phyloP scores from a whole-genome alignment of 768 basidiomycete genomes.

The Psilocybe subaeruginosa region DNA sequence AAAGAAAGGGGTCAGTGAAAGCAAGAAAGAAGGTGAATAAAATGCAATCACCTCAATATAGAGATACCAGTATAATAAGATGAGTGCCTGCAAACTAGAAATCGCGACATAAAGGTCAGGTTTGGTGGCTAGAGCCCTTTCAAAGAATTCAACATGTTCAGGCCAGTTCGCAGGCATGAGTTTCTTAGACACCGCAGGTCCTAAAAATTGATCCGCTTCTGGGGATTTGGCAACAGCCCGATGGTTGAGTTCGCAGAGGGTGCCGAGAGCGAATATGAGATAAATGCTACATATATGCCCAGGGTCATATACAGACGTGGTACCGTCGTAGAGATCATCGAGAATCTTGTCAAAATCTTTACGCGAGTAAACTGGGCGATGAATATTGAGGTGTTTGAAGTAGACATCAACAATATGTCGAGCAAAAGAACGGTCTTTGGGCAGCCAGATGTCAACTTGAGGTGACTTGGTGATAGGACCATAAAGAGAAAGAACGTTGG shows the following conservation, averaged over 20 bases:
- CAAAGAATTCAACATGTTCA: slow-evolving; percentile 83
- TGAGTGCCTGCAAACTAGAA: slow-evolving; percentile 81
- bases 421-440: slow-evolving; percentile 74
- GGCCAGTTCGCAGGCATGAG: slow-evolving; percentile 76
- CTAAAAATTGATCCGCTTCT: slow-evolving; percentile 35
- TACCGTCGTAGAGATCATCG: slow-evolving; percentile 65
- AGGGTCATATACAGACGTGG: slow-evolving; percentile 58
- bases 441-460: slow-evolving; percentile 65
- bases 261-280: slow-evolving; percentile 78
- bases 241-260: slow-evolving; percentile 81
- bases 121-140: slow-evolving; percentile 75
- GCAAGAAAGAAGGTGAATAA: background rate
- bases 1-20: slow-evolving; percentile 11
- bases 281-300: slow-evolving; percentile 82
- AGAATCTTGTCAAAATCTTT: slow-evolving; percentile 69
- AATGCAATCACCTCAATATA: slow-evolving; percentile 72
- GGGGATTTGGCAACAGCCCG: slow-evolving; percentile 59
- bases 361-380: slow-evolving; percentile 76
- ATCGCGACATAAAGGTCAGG: slow-evolving; percentile 84
- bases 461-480: slow-evolving; percentile 31
- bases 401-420: slow-evolving; percentile 67
- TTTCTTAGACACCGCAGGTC: slow-evolving; percentile 52
- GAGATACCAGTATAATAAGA: slow-evolving; percentile 86
- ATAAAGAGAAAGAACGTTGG: slow-evolving; percentile 38
- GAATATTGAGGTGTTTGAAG: slow-evolving; percentile 76